Conservation (phyloP, 2,329 filamentous ascomycete species). For the Capronia epimyces region DNA sequence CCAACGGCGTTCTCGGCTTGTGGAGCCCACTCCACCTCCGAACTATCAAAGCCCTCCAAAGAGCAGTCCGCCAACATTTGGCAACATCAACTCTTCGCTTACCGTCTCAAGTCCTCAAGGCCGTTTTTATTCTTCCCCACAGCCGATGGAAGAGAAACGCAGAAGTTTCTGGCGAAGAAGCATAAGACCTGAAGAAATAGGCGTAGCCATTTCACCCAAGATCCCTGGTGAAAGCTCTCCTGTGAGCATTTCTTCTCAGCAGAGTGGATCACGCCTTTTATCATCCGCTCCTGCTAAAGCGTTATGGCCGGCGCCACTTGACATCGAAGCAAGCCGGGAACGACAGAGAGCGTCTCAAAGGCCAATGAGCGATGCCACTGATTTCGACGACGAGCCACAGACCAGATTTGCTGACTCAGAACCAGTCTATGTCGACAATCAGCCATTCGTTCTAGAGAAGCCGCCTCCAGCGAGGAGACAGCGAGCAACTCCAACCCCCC, state of each 20-base stretch:
- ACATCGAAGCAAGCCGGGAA: conserved; percentile 13
- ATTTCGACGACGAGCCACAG: conserved; percentile 38
- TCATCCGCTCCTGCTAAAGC: conserved; percentile 34
- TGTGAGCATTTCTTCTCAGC: conserved; percentile 34
- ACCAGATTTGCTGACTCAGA: conserved; percentile 2
- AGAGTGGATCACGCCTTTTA: conserved; percentile 37
- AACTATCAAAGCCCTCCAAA: conserved; percentile 18
- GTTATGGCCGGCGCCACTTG: conserved; percentile 38
- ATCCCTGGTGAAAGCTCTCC: conserved; percentile 31
- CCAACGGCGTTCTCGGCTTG: conserved; percentile 36
- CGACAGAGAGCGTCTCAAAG: conserved; percentile 15
- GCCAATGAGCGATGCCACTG: conserved; percentile 32
- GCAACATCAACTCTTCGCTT: conserved; percentile 1
- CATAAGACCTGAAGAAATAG: conserved; percentile 31
- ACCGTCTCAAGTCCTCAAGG: conserved; percentile 6
- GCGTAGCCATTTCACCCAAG: conserved; percentile 33
- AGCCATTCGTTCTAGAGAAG: conserved; percentile 19
- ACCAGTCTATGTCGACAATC: conserved; percentile 21
- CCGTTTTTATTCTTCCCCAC: conserved; percentile 23
- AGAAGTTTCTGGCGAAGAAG: conserved; percentile 31
- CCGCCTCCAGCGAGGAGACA: conserved; percentile 11
- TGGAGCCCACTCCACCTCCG: conserved; percentile 34
- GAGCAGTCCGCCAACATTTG: conserved; percentile 18
- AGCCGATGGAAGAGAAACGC: conserved; percentile 23
- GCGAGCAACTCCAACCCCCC: conserved; percentile 9